Base-by-base conservation (phyloP, 2,329 filamentous ascomycete species). In the Sarocladium brachiariae region DNA sequence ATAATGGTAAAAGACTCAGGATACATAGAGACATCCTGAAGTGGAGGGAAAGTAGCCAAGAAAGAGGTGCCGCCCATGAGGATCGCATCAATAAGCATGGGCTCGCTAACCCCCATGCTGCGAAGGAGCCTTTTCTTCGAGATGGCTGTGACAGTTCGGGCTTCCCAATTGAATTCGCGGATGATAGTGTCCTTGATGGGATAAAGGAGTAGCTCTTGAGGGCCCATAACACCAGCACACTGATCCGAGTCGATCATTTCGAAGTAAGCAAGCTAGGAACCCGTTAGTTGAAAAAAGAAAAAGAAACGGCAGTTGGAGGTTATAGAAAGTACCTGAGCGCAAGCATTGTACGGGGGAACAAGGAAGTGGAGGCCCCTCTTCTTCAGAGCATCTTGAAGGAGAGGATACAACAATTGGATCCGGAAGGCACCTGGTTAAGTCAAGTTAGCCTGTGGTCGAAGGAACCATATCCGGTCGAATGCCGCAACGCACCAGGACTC, bases 321-420 rank as follows among this genome's bases (percentile, higher is more conserved):
- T n/a, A n/a, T n/a, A n/a, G n/a, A n/a, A n/a, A n/a, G n/a, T 69
- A 92, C 88, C 81, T 95, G 89, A 52, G 89, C 88, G 60, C 86
- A 85, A 33, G 91, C 89, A 65, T 86, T 90, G 72, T 89, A 95
- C 1, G 92, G 92, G 11, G 92, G 86, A 39, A 95, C 86, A 45
- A 89, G 74, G 62, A 90, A 95, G 54, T 88, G 79, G 51, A 95
- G 72, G 2, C 77, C 76, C 55, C 84, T 79, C 56, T 83, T 73
- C 59, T 78, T 75, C 49, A 97, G 75, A 51, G 92, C 83, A 25
- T 76, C 74, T 67, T 95, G 88, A 34, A 97, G 76, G 50, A 88
- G 78, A 50, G 84, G 83, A 61, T 86, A 89, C 48, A 96, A 78
- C 51, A 84, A 80, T 62, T 87, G 81, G 35, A 86, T 76, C 50